Percentiles rank a stretch among this genome's conserved stretches.
These are phyloP conservation scores for Paecilomyces fulvus DNA, from an alignment of 2,329 filamentous ascomycete species.

Conservation along the genomic window DNA sequence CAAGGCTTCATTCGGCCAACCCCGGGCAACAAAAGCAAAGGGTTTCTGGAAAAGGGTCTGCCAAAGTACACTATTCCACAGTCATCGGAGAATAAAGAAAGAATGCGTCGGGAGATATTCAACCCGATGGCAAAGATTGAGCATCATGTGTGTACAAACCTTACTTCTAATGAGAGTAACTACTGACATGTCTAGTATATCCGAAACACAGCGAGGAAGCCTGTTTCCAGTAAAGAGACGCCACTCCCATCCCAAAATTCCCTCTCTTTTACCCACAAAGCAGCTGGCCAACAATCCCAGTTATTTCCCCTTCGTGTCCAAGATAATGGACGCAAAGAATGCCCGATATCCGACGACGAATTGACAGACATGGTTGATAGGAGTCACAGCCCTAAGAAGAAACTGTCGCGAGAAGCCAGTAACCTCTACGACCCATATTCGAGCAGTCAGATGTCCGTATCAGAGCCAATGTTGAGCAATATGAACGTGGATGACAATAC, in stretches of 20 bases:
- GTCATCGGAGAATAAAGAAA: conserved; percentile 10
- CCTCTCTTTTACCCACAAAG: background rate
- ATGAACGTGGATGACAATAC: background rate
- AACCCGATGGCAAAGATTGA: conserved; percentile 24
- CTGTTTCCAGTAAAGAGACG: background rate
- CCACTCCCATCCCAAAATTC: background rate
- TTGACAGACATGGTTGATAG: background rate
- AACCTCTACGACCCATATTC: background rate
- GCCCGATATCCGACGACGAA: conserved; percentile 1
- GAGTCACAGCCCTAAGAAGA: conserved; percentile 5
- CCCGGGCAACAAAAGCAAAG: conserved; percentile 21
- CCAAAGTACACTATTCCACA: conserved; percentile 19
- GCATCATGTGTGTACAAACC: conserved; percentile 18
- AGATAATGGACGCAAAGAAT: conserved; percentile 1
- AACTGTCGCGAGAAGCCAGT: background rate
- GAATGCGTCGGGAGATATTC: conserved; percentile 19
- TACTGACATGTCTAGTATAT: conserved; percentile 6
- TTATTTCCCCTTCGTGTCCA: background rate
- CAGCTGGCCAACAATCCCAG: background rate
- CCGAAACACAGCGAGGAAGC: background rate
- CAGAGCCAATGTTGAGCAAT: background rate
- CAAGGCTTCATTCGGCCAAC: conserved; percentile 18
- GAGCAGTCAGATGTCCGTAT: background rate
- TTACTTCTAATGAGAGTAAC: background rate
- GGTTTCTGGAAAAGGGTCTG: conserved; percentile 20